Evolutionary conservation across 257 asterid genomes (phyloP).

Genomic region (Misopates orontium): DNA sequence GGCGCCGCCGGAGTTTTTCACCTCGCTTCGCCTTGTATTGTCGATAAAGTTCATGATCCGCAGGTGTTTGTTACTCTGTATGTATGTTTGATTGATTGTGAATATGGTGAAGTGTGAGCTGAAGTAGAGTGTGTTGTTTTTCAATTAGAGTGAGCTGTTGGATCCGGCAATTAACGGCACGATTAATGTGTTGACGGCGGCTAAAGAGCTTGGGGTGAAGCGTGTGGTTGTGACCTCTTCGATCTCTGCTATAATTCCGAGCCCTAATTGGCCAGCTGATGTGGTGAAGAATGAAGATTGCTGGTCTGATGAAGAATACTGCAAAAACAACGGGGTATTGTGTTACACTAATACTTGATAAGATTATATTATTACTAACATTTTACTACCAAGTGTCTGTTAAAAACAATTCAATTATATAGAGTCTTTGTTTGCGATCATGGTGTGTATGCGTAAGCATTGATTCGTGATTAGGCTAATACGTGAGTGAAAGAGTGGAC

Average conservation of each 20-base stretch:
- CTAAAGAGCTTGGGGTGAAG: conserved; percentile 75
- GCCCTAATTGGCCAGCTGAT: conserved; percentile 76
- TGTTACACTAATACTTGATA: too few species aligned
- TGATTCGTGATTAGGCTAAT: neutral
- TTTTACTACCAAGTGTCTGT: too few species aligned
- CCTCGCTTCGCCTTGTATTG: conserved; percentile 73
- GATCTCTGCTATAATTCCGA: conserved; percentile 55
- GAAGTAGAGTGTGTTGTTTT: neutral
- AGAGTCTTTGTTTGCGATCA: too few species aligned
- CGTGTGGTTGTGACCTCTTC: conserved; percentile 95
- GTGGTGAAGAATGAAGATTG: conserved; percentile 71
- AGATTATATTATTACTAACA: too few species aligned
- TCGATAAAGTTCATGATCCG: conserved; percentile 65
- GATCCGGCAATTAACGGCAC: conserved; percentile 90
- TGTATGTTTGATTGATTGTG: too few species aligned
- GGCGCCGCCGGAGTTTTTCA: conserved; percentile 73
- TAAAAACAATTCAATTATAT: too few species aligned
- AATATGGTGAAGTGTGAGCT: too few species aligned
- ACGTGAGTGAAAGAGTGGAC: neutral
- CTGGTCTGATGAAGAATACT: conserved; percentile 86
- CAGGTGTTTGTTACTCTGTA: conserved; percentile 34
- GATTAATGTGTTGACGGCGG: conserved; percentile 80
- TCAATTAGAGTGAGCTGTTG: conserved; percentile 55
- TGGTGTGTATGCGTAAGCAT: too few species aligned
- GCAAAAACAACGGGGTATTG: conserved; percentile 73